Percentiles rank a stretch among this genome's conserved stretches.
phyloP scores from a whole-genome alignment of 2,329 filamentous ascomycete genomes.

The Penicillium sp. region DNA sequence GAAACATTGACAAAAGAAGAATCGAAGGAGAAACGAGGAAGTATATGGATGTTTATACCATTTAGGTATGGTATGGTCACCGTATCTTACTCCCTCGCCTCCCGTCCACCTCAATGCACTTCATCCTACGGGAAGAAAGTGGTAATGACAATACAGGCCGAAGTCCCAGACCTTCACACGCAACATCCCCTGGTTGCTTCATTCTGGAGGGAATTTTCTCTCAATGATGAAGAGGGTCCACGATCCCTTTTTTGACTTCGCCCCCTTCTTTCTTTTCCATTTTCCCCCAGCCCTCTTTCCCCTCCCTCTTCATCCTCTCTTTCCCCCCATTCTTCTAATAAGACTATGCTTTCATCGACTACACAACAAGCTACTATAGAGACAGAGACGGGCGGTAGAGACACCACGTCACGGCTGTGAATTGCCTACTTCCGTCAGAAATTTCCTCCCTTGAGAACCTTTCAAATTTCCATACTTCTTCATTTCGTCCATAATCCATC shows the following conservation, averaged over 20 bases:
- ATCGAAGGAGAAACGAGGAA: background rate
- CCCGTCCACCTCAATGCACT: too few species aligned
- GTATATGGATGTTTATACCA: background rate
- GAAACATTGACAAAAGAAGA: background rate
- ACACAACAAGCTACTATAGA: conserved; percentile 26
- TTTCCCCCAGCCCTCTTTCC: conserved; percentile 15
- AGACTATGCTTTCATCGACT: conserved; percentile 31
- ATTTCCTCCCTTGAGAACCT: conserved; percentile 1
- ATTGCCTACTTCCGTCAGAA: conserved; percentile 10
- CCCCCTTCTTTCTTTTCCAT: conserved; percentile 18
- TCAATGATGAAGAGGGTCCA: conserved; percentile 21
- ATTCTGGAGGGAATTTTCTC: background rate
- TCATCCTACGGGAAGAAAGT: background rate
- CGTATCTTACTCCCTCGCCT: background rate
- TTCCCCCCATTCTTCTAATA: conserved; percentile 11
- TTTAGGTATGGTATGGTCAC: conserved; percentile 2
- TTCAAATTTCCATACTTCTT: too few species aligned
- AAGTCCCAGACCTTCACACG: conserved; percentile 4
- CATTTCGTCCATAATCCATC: conserved; percentile 8
- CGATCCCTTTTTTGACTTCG: conserved; percentile 26
- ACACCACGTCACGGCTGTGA: conserved; percentile 25
- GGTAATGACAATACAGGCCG: conserved; percentile 5
- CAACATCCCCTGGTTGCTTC: conserved; percentile 17
- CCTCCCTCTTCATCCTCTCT: conserved; percentile 7
- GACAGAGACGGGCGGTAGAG: conserved; percentile 21